Evolutionary conservation across 352 stramenopile genomes (phyloP).

Genomic region (Pythium aquatile): DNA sequence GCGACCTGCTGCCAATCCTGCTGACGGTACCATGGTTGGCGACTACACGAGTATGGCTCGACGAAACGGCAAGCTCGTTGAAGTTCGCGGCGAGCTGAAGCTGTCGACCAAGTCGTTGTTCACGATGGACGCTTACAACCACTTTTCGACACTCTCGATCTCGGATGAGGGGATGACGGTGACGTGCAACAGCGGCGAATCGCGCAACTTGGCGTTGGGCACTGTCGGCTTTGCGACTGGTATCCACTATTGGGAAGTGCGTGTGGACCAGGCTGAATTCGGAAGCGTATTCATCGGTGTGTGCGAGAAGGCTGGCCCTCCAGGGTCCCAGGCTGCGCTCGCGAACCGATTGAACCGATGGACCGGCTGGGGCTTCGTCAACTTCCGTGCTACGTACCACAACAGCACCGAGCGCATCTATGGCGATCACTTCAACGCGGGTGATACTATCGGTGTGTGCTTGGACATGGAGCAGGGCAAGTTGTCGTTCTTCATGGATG

Average conservation of each 20-base stretch:
- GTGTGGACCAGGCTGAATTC: conserved; percentile 96
- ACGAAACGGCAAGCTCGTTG: conserved; percentile 59
- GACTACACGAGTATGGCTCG: conserved; percentile 56
- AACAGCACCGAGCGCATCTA: conserved; percentile 91
- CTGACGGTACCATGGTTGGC: conserved; percentile 35
- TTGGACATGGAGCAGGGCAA: conserved; percentile 98
- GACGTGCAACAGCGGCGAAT: conserved; percentile 83
- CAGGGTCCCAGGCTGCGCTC: conserved; percentile 70
- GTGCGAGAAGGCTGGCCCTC: conserved; percentile 86
- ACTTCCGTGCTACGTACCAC: conserved; percentile 95
- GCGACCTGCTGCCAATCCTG: conserved; percentile 14
- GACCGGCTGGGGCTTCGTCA: conserved; percentile 96
- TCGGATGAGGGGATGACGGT: conserved; percentile 76
- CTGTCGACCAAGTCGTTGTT: conserved; percentile 79
- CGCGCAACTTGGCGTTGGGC: conserved; percentile 78
- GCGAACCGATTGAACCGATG: conserved; percentile 85
- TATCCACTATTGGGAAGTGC: conserved; percentile 98
- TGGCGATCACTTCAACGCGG: conserved; percentile 88
- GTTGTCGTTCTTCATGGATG: conserved; percentile 98
- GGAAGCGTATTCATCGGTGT: conserved; percentile 98
- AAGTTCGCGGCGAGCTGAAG: conserved; percentile 62
- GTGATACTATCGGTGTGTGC: conserved; percentile 98
- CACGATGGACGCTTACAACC: conserved; percentile 76
- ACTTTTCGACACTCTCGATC: conserved; percentile 79
- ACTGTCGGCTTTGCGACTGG: conserved; percentile 88